Conservation (phyloP, 2,329 filamentous ascomycete genomes). For the Penicillium expansum region DNA sequence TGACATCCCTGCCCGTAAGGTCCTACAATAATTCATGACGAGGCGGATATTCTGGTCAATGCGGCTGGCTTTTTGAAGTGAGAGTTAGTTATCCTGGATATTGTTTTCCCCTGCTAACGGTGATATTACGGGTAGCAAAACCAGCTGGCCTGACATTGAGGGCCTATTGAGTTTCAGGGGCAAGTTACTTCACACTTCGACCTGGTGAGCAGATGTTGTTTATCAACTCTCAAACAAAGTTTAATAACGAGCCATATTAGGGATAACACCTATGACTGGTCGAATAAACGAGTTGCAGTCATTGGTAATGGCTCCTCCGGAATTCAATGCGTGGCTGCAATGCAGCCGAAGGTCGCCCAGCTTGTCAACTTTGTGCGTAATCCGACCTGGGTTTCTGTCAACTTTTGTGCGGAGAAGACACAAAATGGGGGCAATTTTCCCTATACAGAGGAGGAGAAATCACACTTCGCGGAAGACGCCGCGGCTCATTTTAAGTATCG, state of each 20-base stretch:
- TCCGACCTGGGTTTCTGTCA: conserved; percentile 29
- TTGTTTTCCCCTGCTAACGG: conserved; percentile 1
- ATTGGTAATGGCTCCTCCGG: conserved; percentile 31
- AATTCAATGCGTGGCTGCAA: conserved; percentile 34
- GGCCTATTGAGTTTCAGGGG: conserved; percentile 30
- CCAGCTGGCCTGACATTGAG: conserved; percentile 28
- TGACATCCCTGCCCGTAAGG: conserved; percentile 32
- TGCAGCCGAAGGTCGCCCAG: conserved; percentile 18
- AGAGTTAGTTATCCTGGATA: background rate
- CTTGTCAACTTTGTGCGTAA: conserved; percentile 31
- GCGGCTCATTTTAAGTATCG: conserved; percentile 6
- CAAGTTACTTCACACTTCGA: conserved; percentile 31
- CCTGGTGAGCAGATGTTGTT: conserved; percentile 26
- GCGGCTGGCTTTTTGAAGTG: conserved; percentile 24
- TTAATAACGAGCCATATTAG: background rate
- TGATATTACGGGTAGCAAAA: conserved; percentile 3
- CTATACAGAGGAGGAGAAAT: conserved; percentile 25
- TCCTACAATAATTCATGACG: conserved; percentile 21
- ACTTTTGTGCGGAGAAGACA: conserved; percentile 23
- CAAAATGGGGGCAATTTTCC: conserved; percentile 24
- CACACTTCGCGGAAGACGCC: conserved; percentile 18
- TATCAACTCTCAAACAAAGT: too few species aligned
- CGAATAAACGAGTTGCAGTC: conserved; percentile 22
- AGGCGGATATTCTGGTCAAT: conserved; percentile 40
- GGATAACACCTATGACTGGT: conserved; percentile 24